phyloP scores from a whole-genome alignment of 2,329 filamentous ascomycete genomes.

The Aureobasidium sp. region DNA sequence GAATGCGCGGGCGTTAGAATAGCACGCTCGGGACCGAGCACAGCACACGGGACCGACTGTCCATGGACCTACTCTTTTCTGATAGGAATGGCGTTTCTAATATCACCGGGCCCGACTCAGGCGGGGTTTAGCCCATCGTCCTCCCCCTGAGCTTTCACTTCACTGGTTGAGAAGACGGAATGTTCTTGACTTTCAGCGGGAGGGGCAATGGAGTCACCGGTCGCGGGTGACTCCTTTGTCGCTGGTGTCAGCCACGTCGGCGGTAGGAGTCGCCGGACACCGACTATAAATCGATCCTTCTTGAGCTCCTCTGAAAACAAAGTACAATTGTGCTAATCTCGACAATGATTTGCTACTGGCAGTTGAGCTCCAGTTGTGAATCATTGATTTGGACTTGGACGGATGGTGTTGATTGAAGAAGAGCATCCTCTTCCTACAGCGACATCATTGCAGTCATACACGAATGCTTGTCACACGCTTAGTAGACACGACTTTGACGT shows the following conservation, averaged over 20 bases:
- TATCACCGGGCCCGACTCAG: neutral
- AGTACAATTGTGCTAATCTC: neutral
- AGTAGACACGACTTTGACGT: neutral
- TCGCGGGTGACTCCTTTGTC: neutral
- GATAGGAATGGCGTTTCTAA: neutral
- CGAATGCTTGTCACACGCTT: neutral
- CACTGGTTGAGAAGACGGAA: neutral
- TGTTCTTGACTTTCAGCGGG: neutral
- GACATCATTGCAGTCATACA: neutral
- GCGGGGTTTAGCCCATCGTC: neutral
- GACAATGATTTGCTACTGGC: neutral
- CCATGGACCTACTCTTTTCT: neutral
- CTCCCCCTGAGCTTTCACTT: neutral
- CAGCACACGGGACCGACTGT: neutral
- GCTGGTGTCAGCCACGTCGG: neutral
- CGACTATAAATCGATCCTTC: neutral
- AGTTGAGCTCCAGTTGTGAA: neutral
- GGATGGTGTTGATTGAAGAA: neutral
- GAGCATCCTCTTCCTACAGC: neutral
- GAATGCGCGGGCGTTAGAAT: conserved; percentile 1
- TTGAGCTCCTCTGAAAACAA: neutral
- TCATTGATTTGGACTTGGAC: neutral
- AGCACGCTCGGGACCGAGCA: conserved; percentile 5
- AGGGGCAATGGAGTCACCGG: neutral
- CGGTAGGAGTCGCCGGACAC: neutral